Base-by-base conservation (phyloP, 2,329 filamentous ascomycete genomes). In the Hymenoscyphus occultus region DNA sequence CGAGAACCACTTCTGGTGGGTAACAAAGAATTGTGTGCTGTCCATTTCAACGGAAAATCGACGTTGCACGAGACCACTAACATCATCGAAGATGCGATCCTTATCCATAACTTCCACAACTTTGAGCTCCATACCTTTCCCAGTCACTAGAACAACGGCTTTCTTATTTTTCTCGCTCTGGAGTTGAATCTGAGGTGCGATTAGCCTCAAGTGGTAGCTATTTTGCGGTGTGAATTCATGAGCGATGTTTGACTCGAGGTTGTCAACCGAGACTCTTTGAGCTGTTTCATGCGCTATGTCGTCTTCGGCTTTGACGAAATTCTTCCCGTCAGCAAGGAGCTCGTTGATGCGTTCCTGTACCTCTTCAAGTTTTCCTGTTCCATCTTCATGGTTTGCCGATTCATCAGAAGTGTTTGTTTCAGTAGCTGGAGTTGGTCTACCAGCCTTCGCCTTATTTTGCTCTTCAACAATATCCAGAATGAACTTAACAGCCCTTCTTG, bases 81-180 rank as follows among this genome's bases (percentile, higher is more conserved):
- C 93, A 71, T 91, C 90, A 76, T 99, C 95, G 59, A 88, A 93
- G 64, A 98, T 86, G 67, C 95, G 86, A 73, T 93, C 90, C 78
- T 96, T 97, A 79, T 99, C 95, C 90, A 98, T 97, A 72, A 99
- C 94, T 70, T 97, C 94, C 22, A 99, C 86, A 12, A 99, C 91
- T 80, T 98, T 98, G 64, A 98, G 86, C 77, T 98, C 93, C 93
- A 99, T 99, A 62, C 93, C 92, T 78, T 98, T 98, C 35, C 93
- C 93, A 2, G 94, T 95, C 58, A 98, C 89, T n/a, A 99, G 83
- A 5, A 97, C 90, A n/a, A 96, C 95, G 65, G 96, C 91, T 77
- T 96, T 97, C 67, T 90, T 90, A 77, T 99, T 98, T 82, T 97
- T 98, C 75, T 99, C 95, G 76, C 95, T 98, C 75, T 99, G 94